Conservation (phyloP, 2,329 filamentous ascomycete species). For the Fusarium cicatricum region DNA sequence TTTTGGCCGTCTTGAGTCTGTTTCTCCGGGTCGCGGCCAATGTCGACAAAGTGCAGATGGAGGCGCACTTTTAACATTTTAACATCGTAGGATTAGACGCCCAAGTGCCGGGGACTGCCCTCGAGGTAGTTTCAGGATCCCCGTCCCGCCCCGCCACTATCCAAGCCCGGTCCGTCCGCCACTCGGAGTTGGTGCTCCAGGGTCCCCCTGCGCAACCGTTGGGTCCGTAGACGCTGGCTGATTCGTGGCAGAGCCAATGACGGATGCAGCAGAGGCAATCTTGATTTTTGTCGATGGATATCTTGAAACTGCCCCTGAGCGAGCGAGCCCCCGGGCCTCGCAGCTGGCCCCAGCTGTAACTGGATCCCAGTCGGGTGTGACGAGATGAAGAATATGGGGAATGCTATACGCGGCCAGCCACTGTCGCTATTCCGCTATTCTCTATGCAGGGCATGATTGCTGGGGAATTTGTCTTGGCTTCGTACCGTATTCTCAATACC, state of each 20-base stretch:
- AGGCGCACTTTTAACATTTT: not conserved
- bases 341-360: constrained; percentile 21
- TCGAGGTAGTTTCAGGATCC: constrained; percentile 26
- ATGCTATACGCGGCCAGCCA: too few relatives aligned
- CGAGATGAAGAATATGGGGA: not conserved
- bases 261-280: constrained; percentile 16
- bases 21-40: not conserved
- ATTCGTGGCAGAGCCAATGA: constrained; percentile 21
- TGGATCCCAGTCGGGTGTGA: constrained; percentile 5
- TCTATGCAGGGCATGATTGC: constrained; percentile 25
- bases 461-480: constrained; percentile 28
- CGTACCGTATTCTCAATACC: constrained; percentile 11
- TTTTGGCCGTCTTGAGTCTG: not conserved
- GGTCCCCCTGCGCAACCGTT: too few relatives aligned
- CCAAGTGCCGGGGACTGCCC: constrained; percentile 17
- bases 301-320: constrained; percentile 37
- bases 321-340: not conserved
- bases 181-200: constrained; percentile 29
- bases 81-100: too few relatives aligned
- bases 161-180: constrained; percentile 29
- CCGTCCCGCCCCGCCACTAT: constrained; percentile 20
- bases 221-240: constrained; percentile 4
- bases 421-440: too few relatives aligned
- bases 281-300: constrained; percentile 22
- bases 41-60: not conserved